Evolutionary conservation across 2,329 filamentous ascomycete species (phyloP), one percentile per base, ranked within the genome.

Genomic region (Penicillium carneum): DNA sequence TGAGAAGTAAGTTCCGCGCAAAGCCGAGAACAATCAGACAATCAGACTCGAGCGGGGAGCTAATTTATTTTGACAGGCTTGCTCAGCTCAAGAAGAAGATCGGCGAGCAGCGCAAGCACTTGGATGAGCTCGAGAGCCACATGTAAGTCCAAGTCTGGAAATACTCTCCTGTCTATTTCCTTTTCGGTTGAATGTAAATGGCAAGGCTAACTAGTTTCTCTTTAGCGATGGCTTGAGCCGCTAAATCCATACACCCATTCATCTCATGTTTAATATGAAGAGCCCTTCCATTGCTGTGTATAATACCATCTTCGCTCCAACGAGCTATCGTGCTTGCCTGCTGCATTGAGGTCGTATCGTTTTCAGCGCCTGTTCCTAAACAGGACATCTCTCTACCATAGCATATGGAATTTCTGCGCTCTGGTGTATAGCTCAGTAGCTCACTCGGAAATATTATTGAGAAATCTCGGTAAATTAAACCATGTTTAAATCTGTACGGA

Each of bases 71-170:
- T 54, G 4, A 38, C 63, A 86, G 84, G 75, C 89, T 97, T 65
- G 71, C 86, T 54, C 86, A 87, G 76, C 88, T 97, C 72, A 89
- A 87, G 72, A 78, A 82, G 66, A 87, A 86, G 77, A 86, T 97
- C 68, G 74, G 80, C 65, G 88, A 91, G 79, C 92, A 97, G 83
- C 87, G 91, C 79, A 82, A 88, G 69, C 92, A 96, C 83, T 87
- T 97, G 68, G 84, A 94, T 76, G 89, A 93, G 77, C 87, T 97
- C 65, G 88, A 92, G 73, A 86, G 90, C 74, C 91, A 96, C 85
- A 93, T 97, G 92, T 95, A 81, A 76, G 89, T 81, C 55, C 49
- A 45, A 43, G 38, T 20, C 18, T 16, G 20, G 3, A 50, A 31
- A 23, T 20, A 26, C 7, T 39, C 26, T n/a, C 20, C 3, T 4